phyloP scores from a whole-genome alignment of 2,329 filamentous ascomycete genomes.

The Arthrobotrys entomopaga region DNA sequence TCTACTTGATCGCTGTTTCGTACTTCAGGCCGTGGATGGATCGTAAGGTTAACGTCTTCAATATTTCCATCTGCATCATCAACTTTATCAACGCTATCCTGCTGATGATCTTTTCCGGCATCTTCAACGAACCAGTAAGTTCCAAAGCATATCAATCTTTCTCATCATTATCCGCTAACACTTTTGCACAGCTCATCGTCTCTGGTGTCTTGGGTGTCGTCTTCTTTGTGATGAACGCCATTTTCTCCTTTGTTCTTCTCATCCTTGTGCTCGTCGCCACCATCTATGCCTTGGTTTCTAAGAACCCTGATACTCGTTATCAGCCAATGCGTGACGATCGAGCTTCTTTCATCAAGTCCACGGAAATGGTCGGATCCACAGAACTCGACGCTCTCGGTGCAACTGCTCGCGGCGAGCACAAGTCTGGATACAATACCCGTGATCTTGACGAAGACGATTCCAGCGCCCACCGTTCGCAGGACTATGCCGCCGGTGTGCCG shows the following conservation, averaged over 20 bases:
- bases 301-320: conserved; percentile 94
- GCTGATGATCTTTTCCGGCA: conserved; percentile 84
- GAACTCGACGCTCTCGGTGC: conserved; percentile 90
- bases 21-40: conserved; percentile 97
- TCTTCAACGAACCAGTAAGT: conserved; percentile 82
- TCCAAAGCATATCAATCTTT: conserved; percentile 18
- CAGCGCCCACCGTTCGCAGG: conserved; percentile 68
- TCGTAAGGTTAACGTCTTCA: conserved; percentile 96
- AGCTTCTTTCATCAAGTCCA: conserved; percentile 96
- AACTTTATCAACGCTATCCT: conserved; percentile 94
- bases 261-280: conserved; percentile 83
- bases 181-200: conserved; percentile 71
- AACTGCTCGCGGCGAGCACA: conserved; percentile 83
- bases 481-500: conserved; percentile 62
- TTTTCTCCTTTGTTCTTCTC: conserved; percentile 82
- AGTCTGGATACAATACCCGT: conserved; percentile 70
- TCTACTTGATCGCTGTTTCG: conserved; percentile 78
- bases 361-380: conserved; percentile 78
- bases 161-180: conserved; percentile 55
- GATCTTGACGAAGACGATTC: conserved; percentile 79
- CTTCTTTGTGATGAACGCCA: conserved; percentile 87
- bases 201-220: conserved; percentile 88
- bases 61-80: conserved; percentile 87
- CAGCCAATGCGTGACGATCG: conserved; percentile 97
- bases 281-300: conserved; percentile 82